Evolutionary conservation across 257 asterid species (phyloP).

Genomic region (Solanum chilense): DNA sequence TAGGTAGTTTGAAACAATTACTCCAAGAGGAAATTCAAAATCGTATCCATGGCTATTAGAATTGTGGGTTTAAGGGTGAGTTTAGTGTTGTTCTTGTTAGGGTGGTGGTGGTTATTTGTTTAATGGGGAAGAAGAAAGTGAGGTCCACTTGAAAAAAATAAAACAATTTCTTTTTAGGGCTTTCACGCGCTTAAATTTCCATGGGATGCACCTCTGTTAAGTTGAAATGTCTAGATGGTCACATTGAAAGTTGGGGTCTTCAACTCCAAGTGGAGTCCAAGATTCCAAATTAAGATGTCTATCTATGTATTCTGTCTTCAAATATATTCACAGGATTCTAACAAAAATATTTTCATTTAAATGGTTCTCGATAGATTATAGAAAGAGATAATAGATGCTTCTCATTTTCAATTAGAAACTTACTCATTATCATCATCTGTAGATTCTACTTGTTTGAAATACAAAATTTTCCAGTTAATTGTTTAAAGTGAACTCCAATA

Average conservation of each 20-base stretch:
- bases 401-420: background rate
- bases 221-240: background rate
- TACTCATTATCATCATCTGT: background rate
- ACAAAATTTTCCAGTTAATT: background rate
- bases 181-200: background rate
- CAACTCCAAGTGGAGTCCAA: background rate
- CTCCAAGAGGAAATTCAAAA: background rate
- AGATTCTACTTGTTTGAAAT: background rate
- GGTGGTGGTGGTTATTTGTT: background rate
- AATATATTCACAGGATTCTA: background rate
- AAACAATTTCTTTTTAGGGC: background rate
- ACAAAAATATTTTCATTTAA: background rate
- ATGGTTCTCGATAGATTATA: background rate
- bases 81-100: background rate
- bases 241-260: background rate
- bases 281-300: background rate
- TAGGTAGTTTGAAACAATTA: slow-evolving; percentile 14
- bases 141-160: background rate
- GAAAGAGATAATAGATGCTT: background rate
- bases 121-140: background rate
- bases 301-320: background rate
- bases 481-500: background rate
- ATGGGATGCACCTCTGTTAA: background rate
- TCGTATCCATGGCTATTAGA: background rate
- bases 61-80: background rate